Base-by-base conservation (phyloP, 2,329 filamentous ascomycete genomes). In the Pseudogymnoascus sp. region DNA sequence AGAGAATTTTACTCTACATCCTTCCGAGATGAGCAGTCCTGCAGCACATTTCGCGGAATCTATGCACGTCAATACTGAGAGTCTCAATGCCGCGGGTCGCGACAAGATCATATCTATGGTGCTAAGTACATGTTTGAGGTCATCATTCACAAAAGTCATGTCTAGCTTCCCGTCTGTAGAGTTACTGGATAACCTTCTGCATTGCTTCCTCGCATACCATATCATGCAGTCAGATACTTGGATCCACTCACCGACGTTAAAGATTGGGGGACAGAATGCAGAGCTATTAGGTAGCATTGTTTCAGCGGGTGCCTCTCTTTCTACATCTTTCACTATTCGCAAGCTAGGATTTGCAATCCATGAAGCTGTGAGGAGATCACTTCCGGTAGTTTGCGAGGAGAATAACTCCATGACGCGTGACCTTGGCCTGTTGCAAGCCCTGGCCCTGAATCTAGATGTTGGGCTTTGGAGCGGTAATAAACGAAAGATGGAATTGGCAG, bases 401-500 rank as follows among this genome's bases (percentile, higher is more conserved):
- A 77, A 80, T 66, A 83, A 83, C 63, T 74, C 73, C 7, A 67
- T 77, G 3, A 82, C 81, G 18, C 75, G 83, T 31, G 77, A 83
- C 63, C 69, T 85, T 4, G 77, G 81, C 52, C 76, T 79, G 21
- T 73, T 82, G 31, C 81, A 83, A 67, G 78, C 79, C 2, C 81
- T 79, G 60, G 72, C 81, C 14, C 68, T 85, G 3, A 72, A 75
- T 45, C 73, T 85, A 1, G 79, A 83, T 62, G 76, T 83, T 33
- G 82, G 82, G 1, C 73, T 85, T 55, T 86, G 83, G 83, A 83
- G 81, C 65, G 83, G 83, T 3, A 82, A 83, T 62, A 81, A 80
- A 65, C 78, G 83, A 25, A 82, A 83, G 67, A 85, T 83, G 72
- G 83, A 86, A 66, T 79, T 85, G 35, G 78, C 82, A 0, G 83